Conservation (phyloP, 495 filamentous ascomycete genomes). For the Xylaria scruposa region DNA sequence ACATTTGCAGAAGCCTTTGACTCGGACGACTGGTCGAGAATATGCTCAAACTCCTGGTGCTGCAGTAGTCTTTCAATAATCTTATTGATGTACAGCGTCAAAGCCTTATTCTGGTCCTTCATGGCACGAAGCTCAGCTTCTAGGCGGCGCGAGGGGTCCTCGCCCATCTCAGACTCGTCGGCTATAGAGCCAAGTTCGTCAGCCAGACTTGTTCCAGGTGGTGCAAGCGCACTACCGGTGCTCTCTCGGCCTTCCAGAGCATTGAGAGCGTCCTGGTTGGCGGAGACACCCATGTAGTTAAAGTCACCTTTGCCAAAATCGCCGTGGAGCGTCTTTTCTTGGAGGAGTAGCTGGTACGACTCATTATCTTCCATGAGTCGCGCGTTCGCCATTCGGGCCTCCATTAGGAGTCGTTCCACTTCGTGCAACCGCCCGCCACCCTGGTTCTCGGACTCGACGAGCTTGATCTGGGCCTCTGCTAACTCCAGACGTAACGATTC, state of each 20-base stretch:
- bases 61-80: conserved; percentile 94
- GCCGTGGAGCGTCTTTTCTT: conserved; percentile 91
- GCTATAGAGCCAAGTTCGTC: conserved; percentile 75
- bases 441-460: conserved; percentile 91
- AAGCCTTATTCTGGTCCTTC: conserved; percentile 94
- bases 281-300: conserved; percentile 66
- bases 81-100: conserved; percentile 96
- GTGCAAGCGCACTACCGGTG: conserved; percentile 45
- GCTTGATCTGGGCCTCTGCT: conserved; percentile 92
- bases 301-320: conserved; percentile 86
- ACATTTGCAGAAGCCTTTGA: conserved; percentile 59
- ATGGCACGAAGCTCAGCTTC: conserved; percentile 81
- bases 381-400: conserved; percentile 92
- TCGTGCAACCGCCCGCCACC: conserved; percentile 85
- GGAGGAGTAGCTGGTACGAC: conserved; percentile 92
- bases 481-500: conserved; percentile 90
- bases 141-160: conserved; percentile 66
- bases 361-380: conserved; percentile 98
- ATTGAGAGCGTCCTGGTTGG: conserved; percentile 62
- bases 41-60: conserved; percentile 92
- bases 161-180: conserved; percentile 59
- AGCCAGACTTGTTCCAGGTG: conserved; percentile 72
- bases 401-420: conserved; percentile 85
- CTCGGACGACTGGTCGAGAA: conserved; percentile 78
- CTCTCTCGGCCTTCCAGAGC: conserved; percentile 59